phyloP scores from a whole-genome alignment of 441 rosid genomes.

The Eutrema salsugineum region DNA sequence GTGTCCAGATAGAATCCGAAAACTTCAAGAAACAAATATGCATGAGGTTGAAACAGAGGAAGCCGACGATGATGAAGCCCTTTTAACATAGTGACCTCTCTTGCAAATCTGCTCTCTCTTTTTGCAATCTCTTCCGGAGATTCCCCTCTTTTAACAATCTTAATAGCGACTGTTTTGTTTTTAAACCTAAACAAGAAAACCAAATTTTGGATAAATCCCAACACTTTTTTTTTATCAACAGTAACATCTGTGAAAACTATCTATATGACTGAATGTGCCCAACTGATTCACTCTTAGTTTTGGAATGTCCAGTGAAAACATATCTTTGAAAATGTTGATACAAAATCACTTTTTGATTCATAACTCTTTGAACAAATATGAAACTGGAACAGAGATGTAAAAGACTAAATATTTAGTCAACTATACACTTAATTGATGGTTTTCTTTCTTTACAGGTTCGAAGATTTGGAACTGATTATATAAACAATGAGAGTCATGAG shows the following conservation, averaged over 20 bases:
- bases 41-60: constrained; percentile 73
- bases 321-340: not conserved
- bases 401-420: too few relatives aligned
- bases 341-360: not conserved
- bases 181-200: constrained; percentile 52
- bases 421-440: too few relatives aligned
- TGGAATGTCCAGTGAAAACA: not conserved
- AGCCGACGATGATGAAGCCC: too few relatives aligned
- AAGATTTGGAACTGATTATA: too few relatives aligned
- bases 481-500: too few relatives aligned
- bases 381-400: not conserved
- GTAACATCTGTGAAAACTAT: not conserved
- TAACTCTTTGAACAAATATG: not conserved
- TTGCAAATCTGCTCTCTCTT: constrained; percentile 71
- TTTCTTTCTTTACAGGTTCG: too few relatives aligned
- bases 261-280: not conserved
- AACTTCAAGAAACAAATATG: too few relatives aligned
- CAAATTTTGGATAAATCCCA: not conserved
- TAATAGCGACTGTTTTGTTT: constrained; percentile 80
- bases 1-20: too few relatives aligned
- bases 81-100: constrained; percentile 89
- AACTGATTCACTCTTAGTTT: not conserved
- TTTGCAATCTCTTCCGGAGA: constrained; percentile 75
- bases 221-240: not conserved
- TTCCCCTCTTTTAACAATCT: constrained; percentile 74